Evolutionary conservation across 345 rosid species (phyloP).

Genomic region (Mercurialis annua): DNA sequence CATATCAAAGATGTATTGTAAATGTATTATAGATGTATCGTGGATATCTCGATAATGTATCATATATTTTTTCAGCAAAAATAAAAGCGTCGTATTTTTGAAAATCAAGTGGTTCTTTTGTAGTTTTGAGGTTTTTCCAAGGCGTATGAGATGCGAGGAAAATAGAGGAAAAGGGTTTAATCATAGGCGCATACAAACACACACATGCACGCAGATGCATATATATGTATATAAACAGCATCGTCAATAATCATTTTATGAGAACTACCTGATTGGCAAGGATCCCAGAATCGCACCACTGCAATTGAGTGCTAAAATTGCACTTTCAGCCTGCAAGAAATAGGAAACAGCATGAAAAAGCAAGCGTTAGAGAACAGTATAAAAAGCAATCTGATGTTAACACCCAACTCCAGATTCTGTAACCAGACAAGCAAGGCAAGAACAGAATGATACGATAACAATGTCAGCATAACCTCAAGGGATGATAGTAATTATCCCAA

Average conservation of each 20-base stretch:
- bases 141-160: not conserved
- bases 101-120: no score
- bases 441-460: not conserved
- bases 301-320: conserved; percentile 86
- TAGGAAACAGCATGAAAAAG: not conserved
- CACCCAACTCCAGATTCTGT: not conserved
- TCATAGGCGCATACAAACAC: no score
- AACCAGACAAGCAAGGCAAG: conserved; percentile 1
- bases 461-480: not conserved
- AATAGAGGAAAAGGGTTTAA: not conserved
- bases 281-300: conserved; percentile 81
- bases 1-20: no score
- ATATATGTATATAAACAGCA: no score
- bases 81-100: no score
- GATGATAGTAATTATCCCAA: not conserved
- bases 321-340: conserved; percentile 86
- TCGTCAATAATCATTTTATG: not conserved
- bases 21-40: no score
- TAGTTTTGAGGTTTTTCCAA: no score
- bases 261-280: conserved; percentile 72
- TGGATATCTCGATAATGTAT: no score
- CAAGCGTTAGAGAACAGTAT: not conserved
- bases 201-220: no score
- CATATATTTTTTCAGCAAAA: no score
- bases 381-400: not conserved